A percentile compares a stretch with the other conserved stretches of the same genome.
Evolutionary conservation across 176 grass and related monocot species (phyloP).

Genomic region (Oryza glaberrima): DNA sequence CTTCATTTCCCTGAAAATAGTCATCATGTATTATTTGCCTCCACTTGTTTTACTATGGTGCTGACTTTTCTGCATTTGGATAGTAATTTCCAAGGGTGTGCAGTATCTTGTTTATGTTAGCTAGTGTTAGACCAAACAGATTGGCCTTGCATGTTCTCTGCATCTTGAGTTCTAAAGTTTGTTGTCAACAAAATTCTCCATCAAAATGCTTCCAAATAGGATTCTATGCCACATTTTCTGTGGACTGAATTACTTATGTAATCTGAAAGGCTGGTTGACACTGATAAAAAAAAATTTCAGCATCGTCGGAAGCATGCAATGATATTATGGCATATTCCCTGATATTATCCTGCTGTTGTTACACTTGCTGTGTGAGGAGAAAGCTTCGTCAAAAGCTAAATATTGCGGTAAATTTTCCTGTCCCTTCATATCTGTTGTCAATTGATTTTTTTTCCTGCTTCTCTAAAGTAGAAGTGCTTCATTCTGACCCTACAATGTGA

Average conservation of each 20-base stretch:
- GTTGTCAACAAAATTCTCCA: background rate
- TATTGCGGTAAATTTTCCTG: constrained; percentile 64
- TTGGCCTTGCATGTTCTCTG: background rate
- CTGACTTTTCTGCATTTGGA: background rate
- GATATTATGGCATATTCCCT: constrained; percentile 91
- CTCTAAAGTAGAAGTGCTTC: constrained; percentile 14
- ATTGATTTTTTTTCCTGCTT: background rate
- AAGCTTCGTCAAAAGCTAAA: constrained; percentile 81
- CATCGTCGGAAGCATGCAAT: constrained; percentile 87
- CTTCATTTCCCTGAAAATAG: background rate
- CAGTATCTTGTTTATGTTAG: background rate
- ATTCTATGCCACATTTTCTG: background rate
- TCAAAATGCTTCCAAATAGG: constrained; percentile 14
- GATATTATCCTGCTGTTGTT: constrained; percentile 96
- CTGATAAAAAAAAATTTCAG: constrained; percentile 41
- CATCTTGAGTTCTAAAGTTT: constrained; percentile 6
- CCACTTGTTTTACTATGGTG: background rate
- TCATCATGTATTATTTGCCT: background rate
- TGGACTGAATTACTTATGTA: background rate
- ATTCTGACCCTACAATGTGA: background rate
- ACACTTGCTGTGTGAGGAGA: constrained; percentile 93
- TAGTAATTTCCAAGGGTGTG: constrained; percentile 1
- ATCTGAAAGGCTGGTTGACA: constrained; percentile 1
- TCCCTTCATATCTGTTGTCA: constrained; percentile 6
- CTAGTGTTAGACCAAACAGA: background rate